Evolutionary conservation across 768 basidiomycete genomes (phyloP).

Genomic region (Suillus lakei): DNA sequence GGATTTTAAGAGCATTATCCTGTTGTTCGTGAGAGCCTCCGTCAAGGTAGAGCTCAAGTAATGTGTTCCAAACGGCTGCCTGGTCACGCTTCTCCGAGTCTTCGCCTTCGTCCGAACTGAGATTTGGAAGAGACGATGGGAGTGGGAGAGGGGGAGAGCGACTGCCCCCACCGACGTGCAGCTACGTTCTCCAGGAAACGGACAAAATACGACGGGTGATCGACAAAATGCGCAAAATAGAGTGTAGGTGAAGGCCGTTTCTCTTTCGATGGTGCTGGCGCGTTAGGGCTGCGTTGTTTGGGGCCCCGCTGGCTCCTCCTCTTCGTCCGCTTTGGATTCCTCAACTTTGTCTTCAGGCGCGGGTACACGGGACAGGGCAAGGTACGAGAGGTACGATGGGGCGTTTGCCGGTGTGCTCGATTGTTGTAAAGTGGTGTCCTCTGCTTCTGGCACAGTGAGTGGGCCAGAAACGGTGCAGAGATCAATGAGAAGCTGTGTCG

Average conservation of each 20-base stretch:
- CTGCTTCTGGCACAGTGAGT: slow-evolving; percentile 46
- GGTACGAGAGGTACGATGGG: slow-evolving; percentile 80
- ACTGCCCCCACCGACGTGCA: slow-evolving; percentile 77
- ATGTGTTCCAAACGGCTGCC: slow-evolving; percentile 91
- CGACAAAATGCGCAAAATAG: slow-evolving; percentile 95
- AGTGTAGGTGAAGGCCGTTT: slow-evolving; percentile 78
- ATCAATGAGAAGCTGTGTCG: slow-evolving; percentile 90
- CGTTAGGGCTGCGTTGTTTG: slow-evolving; percentile 28
- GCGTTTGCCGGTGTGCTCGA: slow-evolving; percentile 30
- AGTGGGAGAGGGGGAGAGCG: slow-evolving; percentile 51
- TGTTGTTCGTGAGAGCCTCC: slow-evolving; percentile 20
- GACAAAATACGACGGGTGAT: slow-evolving; percentile 83
- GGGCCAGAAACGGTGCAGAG: slow-evolving; percentile 76
- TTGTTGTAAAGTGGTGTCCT: slow-evolving; percentile 37
- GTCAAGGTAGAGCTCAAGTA: slow-evolving; percentile 90
- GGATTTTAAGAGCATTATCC: slow-evolving; percentile 74
- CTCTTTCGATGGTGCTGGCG: slow-evolving; percentile 20
- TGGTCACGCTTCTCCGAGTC: slow-evolving; percentile 71
- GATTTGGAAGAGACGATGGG: slow-evolving; percentile 12
- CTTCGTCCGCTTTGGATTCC: slow-evolving; percentile 14
- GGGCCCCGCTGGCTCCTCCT: slow-evolving; percentile 23
- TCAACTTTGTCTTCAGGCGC: slow-evolving; percentile 27
- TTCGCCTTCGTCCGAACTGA: slow-evolving; percentile 25
- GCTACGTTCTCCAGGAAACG: slow-evolving; percentile 91
- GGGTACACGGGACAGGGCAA: slow-evolving; percentile 69